Base-by-base conservation (phyloP, 2,329 filamentous ascomycete species). In the Monilinia vaccinii-corymbosi region DNA sequence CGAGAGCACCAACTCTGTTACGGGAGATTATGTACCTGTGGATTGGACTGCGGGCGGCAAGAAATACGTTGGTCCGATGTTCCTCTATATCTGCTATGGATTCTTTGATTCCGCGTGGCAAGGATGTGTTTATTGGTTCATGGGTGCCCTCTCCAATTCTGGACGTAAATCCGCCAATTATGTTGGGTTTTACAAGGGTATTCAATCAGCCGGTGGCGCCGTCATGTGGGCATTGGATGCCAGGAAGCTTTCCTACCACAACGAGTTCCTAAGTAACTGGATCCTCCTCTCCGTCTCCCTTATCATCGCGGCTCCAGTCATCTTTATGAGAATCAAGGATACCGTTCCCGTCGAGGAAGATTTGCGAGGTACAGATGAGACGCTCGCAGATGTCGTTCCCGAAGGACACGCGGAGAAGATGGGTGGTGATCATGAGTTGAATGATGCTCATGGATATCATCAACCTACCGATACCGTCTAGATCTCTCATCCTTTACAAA, bases 91-190 rank as follows among this genome's bases (percentile, higher is more conserved):
- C 69, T 92, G 92, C 74, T 95, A 94, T 72, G 91, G 91, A 45
- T 87, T 94, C 74, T 94, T 86, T 68, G 93, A 97, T 72, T 90
- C 92, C 47, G 83, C 86, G 58, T 97, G 91, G 87, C 93, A 97
- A 77, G 93, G 91, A 0, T 85, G 80, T 69, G 86, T 92, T 53
- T 97, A 97, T 79, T 97, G 92, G 92, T 92, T 88, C 77, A 96
- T 97, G 88, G 93, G 93, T 55, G 84, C 92, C 9, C 80, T 97
- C 47, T 92, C 89, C 71, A 97, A 97, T 82, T 96, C 93, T 64
- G 85, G 89, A 62, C 90, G 92, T 73, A 93, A 91, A 74, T 83
- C 93, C 32, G 92, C 93, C 76, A 96, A 97, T 78, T 88, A 93
- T 70, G 88, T 91, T 46, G 92, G 89, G 64, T 92, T 89, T 78